phyloP scores from a whole-genome alignment of 495 filamentous ascomycete species.

The Elasticomyces elasticus region DNA sequence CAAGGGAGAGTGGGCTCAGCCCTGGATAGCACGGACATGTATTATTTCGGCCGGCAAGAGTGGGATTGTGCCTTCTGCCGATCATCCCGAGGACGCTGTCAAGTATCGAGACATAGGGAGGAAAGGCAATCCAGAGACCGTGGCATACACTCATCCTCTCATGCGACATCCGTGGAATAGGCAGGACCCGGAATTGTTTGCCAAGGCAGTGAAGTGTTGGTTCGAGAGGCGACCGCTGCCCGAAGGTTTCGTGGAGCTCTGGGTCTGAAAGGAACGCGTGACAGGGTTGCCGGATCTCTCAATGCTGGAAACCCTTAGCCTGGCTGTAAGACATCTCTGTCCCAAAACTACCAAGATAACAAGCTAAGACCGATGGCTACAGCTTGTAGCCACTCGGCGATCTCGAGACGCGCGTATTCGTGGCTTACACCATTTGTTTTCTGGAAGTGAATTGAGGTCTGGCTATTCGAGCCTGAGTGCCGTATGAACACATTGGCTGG shows the following conservation, averaged over 20 bases:
- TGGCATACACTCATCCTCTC: slow-evolving; percentile 7
- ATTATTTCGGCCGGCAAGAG: slow-evolving; percentile 16
- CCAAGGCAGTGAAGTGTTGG: neutral
- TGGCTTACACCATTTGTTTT: too few relatives aligned
- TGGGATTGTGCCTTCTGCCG: slow-evolving; percentile 10
- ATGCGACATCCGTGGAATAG: slow-evolving; percentile 22
- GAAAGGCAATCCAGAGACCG: neutral
- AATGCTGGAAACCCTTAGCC: too few relatives aligned
- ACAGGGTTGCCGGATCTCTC: too few relatives aligned
- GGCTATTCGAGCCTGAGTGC: too few relatives aligned
- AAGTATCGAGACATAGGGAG: slow-evolving; percentile 7
- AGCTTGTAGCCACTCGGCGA: too few relatives aligned
- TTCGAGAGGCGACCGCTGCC: slow-evolving; percentile 12
- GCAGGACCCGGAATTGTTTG: slow-evolving; percentile 20
- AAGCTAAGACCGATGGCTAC: too few relatives aligned
- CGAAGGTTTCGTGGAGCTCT: slow-evolving; percentile 15
- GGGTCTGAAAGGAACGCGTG: too few relatives aligned
- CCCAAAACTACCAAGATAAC: too few relatives aligned
- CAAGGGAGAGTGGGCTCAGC: slow-evolving; percentile 1
- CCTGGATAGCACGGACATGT: slow-evolving; percentile 10
- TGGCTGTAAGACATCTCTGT: too few relatives aligned
- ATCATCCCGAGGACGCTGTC: slow-evolving; percentile 7
- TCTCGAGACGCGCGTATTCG: too few relatives aligned
- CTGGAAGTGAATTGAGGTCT: too few relatives aligned
- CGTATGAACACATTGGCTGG: too few relatives aligned